Base-by-base conservation (phyloP, 306 rosid genomes). In the Fragaria nilgerrensis region DNA sequence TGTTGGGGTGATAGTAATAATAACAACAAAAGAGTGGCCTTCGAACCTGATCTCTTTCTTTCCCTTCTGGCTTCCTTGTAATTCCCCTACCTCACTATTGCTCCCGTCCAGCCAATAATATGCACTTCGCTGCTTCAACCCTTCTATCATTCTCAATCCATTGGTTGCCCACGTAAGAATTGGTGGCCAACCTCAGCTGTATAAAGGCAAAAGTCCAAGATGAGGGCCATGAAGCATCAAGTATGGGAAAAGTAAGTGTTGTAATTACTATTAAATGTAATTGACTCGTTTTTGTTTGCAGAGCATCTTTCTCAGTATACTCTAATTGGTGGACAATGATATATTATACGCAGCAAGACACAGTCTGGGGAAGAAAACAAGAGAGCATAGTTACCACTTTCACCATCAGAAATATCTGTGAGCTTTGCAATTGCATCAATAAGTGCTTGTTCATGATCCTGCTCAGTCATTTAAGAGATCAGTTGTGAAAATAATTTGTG, bases 371-470 rank as follows among this genome's bases (percentile, higher is more conserved):
- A 77, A 71, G 39, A 44, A 37, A 43, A 32, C 61, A 44, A 50
- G 77, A 48, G 17, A 70, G 66, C 53, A 74, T 75, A 56, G 73
- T 61, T 94, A 94, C 98, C 97, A 58, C 92, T 92, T 81, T 92
- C 97, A 5, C 88, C 97, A 52, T 92, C 98, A 75, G 96, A 92
- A 73, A 92, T 87, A 55, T 90, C 94, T 17, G 89, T 80, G 25
- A 94, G 88, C 84, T 82, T 94, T 55, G 89, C 81, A 70, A 94
- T 86, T 75, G 98, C 98, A 74, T 94, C 94, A 1, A 94, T 78
- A 61, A 94, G 97, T 56, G 98, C 85, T 85, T 90, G 94, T 75
- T 94, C 98, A 59, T 94, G 98, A 49, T 92, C 97, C 98, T 94
- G 88, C 86, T 78, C 78, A 32, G 7, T 52, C 52, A 73, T 53